A percentile compares a stretch with the other conserved stretches of the same genome.
Conservation (phyloP, 2,329 filamentous ascomycete genomes). For the Talaromyces islandicus region DNA sequence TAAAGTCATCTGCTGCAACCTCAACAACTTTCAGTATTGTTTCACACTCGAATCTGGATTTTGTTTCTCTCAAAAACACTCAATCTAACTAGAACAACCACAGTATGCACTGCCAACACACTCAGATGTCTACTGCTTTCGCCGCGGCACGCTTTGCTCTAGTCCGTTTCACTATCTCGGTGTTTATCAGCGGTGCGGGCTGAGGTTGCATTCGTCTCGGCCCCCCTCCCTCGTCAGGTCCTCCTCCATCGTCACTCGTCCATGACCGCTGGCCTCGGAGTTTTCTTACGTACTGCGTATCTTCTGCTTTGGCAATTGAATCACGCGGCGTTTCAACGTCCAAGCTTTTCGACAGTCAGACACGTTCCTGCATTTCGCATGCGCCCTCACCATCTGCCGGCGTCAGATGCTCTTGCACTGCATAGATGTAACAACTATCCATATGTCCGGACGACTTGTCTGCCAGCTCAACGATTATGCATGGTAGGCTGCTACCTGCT, state of each 20-base stretch:
- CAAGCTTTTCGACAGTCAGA: background rate
- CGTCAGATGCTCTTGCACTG: background rate
- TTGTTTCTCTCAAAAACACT: background rate
- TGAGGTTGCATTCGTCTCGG: background rate
- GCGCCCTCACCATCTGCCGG: background rate
- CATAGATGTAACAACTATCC: background rate
- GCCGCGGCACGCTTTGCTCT: background rate
- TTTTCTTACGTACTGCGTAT: background rate
- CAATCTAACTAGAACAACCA: background rate
- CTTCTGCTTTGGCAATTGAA: background rate
- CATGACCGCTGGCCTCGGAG: background rate
- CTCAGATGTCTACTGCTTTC: background rate
- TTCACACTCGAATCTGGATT: background rate
- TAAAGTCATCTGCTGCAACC: background rate
- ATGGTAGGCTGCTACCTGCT: background rate
- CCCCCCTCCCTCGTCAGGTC: background rate
- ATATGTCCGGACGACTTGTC: background rate
- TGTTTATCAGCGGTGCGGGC: background rate
- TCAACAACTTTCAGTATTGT: background rate
- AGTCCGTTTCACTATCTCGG: background rate
- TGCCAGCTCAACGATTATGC: background rate
- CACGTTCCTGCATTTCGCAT: background rate
- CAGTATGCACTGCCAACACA: background rate
- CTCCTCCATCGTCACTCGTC: background rate
- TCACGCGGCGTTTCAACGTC: background rate